These are phyloP conservation scores for Aristolochia contorta DNA, from an alignment of 164 flowering plant genomes.

Conservation along the genomic window DNA sequence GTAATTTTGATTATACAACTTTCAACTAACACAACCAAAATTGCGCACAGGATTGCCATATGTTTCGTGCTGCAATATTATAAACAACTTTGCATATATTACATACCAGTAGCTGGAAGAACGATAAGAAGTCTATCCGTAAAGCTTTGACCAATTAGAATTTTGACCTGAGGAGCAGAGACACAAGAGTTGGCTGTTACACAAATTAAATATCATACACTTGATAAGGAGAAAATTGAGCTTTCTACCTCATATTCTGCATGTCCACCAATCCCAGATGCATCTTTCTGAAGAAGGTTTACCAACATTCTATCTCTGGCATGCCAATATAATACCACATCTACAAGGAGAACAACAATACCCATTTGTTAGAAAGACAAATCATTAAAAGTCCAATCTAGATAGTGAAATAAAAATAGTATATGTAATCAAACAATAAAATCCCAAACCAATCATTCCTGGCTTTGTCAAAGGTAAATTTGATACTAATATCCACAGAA, in stretches of 20 bases:
- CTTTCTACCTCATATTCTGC: conserved; percentile 53
- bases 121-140: conserved; percentile 45
- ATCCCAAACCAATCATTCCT: no score
- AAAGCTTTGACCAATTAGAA: conserved; percentile 28
- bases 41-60: no score
- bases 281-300: conserved; percentile 27
- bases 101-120: conserved; percentile 68
- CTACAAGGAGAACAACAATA: conserved; percentile 19
- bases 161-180: conserved; percentile 38
- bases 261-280: conserved; percentile 46
- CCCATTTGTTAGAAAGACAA: no score
- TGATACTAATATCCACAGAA: no score
- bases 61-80: no score
- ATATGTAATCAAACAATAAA: no score
- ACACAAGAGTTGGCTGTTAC: background rate
- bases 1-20: no score
- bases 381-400: no score
- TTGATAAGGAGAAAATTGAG: background rate
- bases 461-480: no score
- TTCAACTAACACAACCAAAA: no score
- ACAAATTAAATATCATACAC: background rate
- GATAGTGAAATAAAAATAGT: no score
- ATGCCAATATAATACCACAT: conserved; percentile 60
- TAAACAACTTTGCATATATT: background rate
- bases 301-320: conserved; percentile 31